These are phyloP conservation scores for Colletotrichum lindemuthianum DNA, from an alignment of 2,329 filamentous ascomycete genomes.

Conservation along the genomic window DNA sequence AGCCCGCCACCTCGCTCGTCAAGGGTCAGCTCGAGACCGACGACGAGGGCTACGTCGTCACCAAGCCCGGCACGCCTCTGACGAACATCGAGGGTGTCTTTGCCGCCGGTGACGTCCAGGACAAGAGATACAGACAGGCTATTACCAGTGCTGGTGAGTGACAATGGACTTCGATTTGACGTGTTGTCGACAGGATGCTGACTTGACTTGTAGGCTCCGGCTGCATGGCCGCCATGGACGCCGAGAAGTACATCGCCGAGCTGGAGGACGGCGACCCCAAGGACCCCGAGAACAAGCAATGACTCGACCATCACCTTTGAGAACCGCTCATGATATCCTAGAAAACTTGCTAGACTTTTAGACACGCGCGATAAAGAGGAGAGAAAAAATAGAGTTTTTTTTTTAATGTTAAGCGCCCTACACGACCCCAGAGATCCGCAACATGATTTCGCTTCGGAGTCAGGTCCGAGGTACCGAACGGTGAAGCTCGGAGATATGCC, in stretches of 20 bases:
- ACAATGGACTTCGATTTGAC: background rate
- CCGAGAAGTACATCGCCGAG: constrained; percentile 91
- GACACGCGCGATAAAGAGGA: background rate
- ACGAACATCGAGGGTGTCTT: constrained; percentile 94
- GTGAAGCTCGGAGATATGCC: constrained; percentile 19
- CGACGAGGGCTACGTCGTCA: constrained; percentile 89
- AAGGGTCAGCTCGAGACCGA: constrained; percentile 92
- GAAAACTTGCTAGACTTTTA: constrained; percentile 11
- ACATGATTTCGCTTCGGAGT: background rate
- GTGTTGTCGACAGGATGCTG: constrained; percentile 27
- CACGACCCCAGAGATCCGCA: background rate
- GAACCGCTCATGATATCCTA: constrained; percentile 7
- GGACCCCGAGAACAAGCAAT: constrained; percentile 32
- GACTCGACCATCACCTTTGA: constrained; percentile 36
- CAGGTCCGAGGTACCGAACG: constrained; percentile 25
- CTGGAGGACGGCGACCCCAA: constrained; percentile 60
- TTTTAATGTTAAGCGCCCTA: background rate
- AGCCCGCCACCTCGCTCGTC: constrained; percentile 90
- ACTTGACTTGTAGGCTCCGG: constrained; percentile 73
- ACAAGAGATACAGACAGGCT: constrained; percentile 97
- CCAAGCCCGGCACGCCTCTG: constrained; percentile 85
- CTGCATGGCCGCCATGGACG: constrained; percentile 94
- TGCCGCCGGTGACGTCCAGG: constrained; percentile 96
- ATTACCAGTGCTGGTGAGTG: constrained; percentile 93
- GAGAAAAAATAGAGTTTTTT: constrained; percentile 31